Percentiles rank a stretch among this genome's conserved stretches.
Conservation (phyloP, 805 yeast species). For the Wickerhamiella bombiphila region DNA sequence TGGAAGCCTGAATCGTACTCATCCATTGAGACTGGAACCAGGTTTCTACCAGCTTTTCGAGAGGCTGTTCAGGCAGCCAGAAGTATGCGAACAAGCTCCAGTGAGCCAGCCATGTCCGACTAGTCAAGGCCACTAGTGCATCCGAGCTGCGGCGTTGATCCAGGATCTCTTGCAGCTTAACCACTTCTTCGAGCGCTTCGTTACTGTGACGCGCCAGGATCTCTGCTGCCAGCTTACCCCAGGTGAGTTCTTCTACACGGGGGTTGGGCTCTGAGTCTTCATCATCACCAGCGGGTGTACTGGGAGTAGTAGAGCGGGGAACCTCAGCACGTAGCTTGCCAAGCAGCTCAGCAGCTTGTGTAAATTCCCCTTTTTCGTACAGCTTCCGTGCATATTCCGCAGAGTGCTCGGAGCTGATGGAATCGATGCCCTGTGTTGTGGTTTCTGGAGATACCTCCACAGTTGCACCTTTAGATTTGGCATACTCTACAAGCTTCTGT, state of each 20-base stretch:
- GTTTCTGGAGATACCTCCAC: no score
- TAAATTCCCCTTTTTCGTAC: slow-evolving; percentile 30
- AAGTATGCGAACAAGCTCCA: slow-evolving; percentile 54
- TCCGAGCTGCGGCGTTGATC: slow-evolving; percentile 41
- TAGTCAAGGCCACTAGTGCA: slow-evolving; percentile 44
- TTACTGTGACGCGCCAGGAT: slow-evolving; percentile 40
- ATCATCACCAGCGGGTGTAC: slow-evolving; percentile 25
- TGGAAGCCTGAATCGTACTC: slow-evolving; percentile 53
- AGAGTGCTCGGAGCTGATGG: no score
- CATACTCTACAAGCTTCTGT: slow-evolving; percentile 37
- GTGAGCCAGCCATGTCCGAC: slow-evolving; percentile 55
- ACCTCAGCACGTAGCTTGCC: slow-evolving; percentile 2
- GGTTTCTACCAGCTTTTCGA: slow-evolving; percentile 40
- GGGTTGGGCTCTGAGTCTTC: neutral
- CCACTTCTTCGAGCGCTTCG: slow-evolving; percentile 38
- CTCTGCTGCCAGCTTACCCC: slow-evolving; percentile 56
- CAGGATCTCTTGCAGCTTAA: slow-evolving; percentile 40
- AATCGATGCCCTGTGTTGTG: no score
- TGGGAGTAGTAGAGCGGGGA: slow-evolving; percentile 33
- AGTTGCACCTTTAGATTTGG: no score
- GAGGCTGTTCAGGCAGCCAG: slow-evolving; percentile 26
- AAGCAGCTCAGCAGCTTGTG: slow-evolving; percentile 19
- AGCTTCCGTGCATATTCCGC: slow-evolving; percentile 22
- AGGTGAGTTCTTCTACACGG: slow-evolving; percentile 17
- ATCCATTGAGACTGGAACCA: slow-evolving; percentile 46